Percentiles rank a stretch among this genome's conserved stretches.
These are phyloP conservation scores for Epichloe festucae DNA, from an alignment of 2,329 filamentous ascomycete species.

Conservation along the genomic window DNA sequence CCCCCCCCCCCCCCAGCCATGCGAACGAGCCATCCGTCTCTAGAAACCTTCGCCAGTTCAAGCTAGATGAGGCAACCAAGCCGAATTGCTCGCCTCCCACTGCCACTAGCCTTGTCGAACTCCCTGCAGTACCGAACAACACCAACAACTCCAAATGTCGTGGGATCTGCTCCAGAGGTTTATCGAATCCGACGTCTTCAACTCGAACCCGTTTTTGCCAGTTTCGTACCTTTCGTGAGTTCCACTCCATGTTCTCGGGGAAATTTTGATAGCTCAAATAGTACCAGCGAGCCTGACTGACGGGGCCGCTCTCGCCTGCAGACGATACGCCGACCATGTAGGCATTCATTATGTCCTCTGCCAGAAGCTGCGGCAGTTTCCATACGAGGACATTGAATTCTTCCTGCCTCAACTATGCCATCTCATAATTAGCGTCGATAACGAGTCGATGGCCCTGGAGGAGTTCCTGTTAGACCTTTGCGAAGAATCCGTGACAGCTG, in stretches of 20 bases:
- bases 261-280: neutral
- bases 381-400: slow-evolving; percentile 87
- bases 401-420: slow-evolving; percentile 82
- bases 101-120: slow-evolving; percentile 5
- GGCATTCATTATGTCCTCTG: slow-evolving; percentile 83
- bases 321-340: slow-evolving; percentile 79
- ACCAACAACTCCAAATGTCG: slow-evolving; percentile 41
- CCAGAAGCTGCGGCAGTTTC: slow-evolving; percentile 78
- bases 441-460: slow-evolving; percentile 83
- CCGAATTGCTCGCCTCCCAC: slow-evolving; percentile 2
- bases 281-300: neutral
- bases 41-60: slow-evolving; percentile 6
- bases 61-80: slow-evolving; percentile 12
- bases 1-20: slow-evolving; percentile 7
- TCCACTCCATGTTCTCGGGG: neutral
- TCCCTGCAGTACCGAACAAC: neutral
- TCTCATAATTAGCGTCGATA: slow-evolving; percentile 76
- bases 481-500: slow-evolving; percentile 76
- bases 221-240: slow-evolving; percentile 81
- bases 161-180: slow-evolving; percentile 84
- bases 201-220: slow-evolving; percentile 76
- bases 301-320: slow-evolving; percentile 20
- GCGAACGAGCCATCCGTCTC: slow-evolving; percentile 10
- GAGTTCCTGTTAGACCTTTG: slow-evolving; percentile 78
- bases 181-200: slow-evolving; percentile 89